Percentiles rank a stretch among this genome's conserved stretches.
Conservation (phyloP, 768 basidiomycete genomes). For the Trametes meyenii region DNA sequence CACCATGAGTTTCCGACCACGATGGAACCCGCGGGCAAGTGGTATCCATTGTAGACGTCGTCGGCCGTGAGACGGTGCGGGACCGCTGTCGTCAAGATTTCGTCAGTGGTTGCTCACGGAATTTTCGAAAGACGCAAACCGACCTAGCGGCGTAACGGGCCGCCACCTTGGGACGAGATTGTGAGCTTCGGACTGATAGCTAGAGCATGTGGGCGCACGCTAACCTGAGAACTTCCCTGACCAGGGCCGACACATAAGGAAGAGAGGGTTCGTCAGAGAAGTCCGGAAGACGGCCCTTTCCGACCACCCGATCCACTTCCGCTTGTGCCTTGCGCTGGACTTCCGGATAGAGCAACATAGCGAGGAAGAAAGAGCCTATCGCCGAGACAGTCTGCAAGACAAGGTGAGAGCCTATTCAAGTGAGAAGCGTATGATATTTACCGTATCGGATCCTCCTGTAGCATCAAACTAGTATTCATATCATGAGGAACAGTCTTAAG, state of each 20-base stretch:
- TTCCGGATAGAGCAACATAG: slow-evolving; percentile 37
- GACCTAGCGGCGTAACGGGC: slow-evolving; percentile 25
- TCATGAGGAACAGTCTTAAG: background rate
- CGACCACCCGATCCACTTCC: slow-evolving; percentile 43
- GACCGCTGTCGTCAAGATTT: slow-evolving; percentile 13
- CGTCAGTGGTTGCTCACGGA: background rate
- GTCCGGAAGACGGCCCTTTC: slow-evolving; percentile 35
- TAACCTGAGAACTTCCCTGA: slow-evolving; percentile 36
- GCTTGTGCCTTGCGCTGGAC: slow-evolving; percentile 38
- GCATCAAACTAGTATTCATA: background rate
- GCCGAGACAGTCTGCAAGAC: slow-evolving; percentile 24
- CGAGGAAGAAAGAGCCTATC: slow-evolving; percentile 35
- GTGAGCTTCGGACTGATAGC: slow-evolving; percentile 1
- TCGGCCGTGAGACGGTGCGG: slow-evolving; percentile 26
- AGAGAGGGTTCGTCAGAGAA: slow-evolving; percentile 31
- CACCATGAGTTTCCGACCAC: slow-evolving; percentile 30
- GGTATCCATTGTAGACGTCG: slow-evolving; percentile 28
- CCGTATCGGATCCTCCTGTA: slow-evolving; percentile 28
- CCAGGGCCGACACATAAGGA: slow-evolving; percentile 38
- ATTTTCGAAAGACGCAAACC: background rate
- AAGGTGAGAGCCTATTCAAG: background rate
- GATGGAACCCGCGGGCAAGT: slow-evolving; percentile 24
- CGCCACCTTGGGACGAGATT: slow-evolving; percentile 18
- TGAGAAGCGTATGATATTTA: background rate
- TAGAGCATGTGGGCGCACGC: background rate